Evolutionary conservation across 2,329 filamentous ascomycete species (phyloP).

Genomic region (Zasmidium cellare): DNA sequence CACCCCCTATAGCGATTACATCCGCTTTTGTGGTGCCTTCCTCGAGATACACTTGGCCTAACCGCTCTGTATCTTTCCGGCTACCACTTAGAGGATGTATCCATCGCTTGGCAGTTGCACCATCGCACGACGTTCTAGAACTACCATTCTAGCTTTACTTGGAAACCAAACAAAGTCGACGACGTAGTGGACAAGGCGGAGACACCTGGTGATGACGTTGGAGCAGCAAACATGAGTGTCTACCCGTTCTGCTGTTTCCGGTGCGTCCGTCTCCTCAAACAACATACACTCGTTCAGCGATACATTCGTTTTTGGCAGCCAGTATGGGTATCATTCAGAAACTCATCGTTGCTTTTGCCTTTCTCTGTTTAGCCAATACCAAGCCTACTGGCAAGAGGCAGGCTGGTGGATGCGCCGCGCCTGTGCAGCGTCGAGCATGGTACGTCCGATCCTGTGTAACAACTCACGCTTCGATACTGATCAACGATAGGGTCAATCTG

Average conservation of each 20-base stretch:
- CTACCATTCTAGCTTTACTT: not conserved
- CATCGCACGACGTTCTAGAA: not conserved
- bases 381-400: conserved; percentile 1
- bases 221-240: not conserved
- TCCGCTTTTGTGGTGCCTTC: no score
- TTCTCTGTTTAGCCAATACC: not conserved
- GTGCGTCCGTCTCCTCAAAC: not conserved
- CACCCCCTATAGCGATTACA: no score
- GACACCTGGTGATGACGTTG: not conserved
- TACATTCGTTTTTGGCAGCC: not conserved
- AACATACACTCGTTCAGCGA: not conserved
- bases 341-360: not conserved
- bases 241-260: no score
- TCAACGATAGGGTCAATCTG: conserved; percentile 13
- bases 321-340: not conserved
- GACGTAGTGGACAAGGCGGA: not conserved
- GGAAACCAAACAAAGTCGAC: not conserved
- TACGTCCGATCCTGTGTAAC: not conserved
- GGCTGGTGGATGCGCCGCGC: conserved; percentile 2
- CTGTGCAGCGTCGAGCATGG: conserved; percentile 8
- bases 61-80: no score
- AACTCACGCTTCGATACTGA: not conserved
- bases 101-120: no score
- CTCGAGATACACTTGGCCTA: no score
- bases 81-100: no score